These are phyloP conservation scores for Fraxinus platypoda DNA, from an alignment of 305 asterid genomes.

Conservation along the genomic window DNA sequence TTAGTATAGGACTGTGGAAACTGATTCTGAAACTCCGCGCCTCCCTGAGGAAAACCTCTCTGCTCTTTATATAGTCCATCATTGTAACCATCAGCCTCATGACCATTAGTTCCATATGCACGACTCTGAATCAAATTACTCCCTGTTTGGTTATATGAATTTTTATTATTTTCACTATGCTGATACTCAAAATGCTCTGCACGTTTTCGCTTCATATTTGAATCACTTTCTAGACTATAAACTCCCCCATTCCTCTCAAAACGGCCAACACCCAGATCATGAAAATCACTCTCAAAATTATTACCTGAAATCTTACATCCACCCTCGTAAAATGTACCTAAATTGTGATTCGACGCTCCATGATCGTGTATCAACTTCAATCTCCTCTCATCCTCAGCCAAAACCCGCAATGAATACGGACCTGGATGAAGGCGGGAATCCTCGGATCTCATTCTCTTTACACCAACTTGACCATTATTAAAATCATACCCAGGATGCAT, in stretches of 20 bases:
- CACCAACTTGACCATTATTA: slow-evolving; percentile 40
- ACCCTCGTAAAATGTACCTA: slow-evolving; percentile 24
- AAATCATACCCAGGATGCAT: slow-evolving; percentile 31
- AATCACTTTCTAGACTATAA: slow-evolving; percentile 23
- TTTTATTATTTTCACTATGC: slow-evolving; percentile 20
- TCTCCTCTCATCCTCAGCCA: slow-evolving; percentile 65
- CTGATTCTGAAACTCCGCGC: slow-evolving; percentile 25
- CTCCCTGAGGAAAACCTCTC: slow-evolving; percentile 29
- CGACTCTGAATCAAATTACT: slow-evolving; percentile 29
- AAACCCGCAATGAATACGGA: background rate
- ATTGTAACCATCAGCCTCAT: slow-evolving; percentile 28
- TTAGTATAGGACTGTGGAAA: slow-evolving; percentile 28
- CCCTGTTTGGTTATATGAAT: slow-evolving; percentile 27
- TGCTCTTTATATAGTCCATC: slow-evolving; percentile 29
- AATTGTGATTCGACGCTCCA: slow-evolving; percentile 44
- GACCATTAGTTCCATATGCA: slow-evolving; percentile 29
- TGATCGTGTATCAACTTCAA: slow-evolving; percentile 78
- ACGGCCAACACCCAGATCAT: slow-evolving; percentile 19
- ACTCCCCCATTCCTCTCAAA: slow-evolving; percentile 28
- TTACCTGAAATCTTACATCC: slow-evolving; percentile 22
- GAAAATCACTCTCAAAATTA: slow-evolving; percentile 15
- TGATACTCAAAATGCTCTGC: slow-evolving; percentile 31
- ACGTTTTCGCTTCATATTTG: slow-evolving; percentile 20
- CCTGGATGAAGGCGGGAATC: slow-evolving; percentile 17
- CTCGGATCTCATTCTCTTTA: slow-evolving; percentile 60